Evolutionary conservation across 305 asterid species (phyloP).

Genomic region (Fraxinus paxiana): DNA sequence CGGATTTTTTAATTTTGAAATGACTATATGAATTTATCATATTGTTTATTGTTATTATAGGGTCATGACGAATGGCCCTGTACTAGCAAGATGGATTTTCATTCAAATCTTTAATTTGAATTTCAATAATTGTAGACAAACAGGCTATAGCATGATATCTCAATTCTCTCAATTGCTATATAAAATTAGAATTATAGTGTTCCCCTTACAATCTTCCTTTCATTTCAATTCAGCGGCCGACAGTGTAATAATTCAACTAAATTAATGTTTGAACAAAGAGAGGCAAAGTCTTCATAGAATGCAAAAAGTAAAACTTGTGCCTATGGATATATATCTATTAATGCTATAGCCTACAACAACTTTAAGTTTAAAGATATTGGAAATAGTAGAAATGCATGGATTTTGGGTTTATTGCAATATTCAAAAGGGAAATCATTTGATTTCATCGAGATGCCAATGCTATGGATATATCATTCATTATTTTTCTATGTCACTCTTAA

Average conservation of each 20-base stretch:
- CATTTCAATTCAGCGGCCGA: slow-evolving; percentile 21
- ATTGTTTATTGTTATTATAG: not conserved
- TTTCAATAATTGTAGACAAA: not conserved
- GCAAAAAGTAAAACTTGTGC: slow-evolving; percentile 1
- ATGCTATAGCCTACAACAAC: not conserved
- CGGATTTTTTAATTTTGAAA: not conserved
- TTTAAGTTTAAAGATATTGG: slow-evolving; percentile 9
- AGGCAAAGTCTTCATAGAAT: slow-evolving; percentile 8
- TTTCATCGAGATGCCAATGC: slow-evolving; percentile 4
- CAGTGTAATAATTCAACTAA: slow-evolving; percentile 23
- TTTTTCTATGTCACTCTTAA: not conserved
- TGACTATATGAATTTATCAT: not conserved
- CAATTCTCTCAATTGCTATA: not conserved
- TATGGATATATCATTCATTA: not conserved
- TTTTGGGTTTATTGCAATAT: slow-evolving; percentile 6
- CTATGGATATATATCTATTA: not conserved
- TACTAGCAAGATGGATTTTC: not conserved
- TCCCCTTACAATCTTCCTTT: not conserved
- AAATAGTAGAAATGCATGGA: slow-evolving; percentile 1
- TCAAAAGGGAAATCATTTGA: slow-evolving; percentile 9
- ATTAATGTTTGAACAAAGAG: slow-evolving; percentile 17
- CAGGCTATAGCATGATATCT: not conserved
- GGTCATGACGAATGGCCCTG: not conserved
- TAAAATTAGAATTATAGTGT: slow-evolving; percentile 19
- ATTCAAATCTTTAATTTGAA: not conserved